A percentile compares a stretch with the other conserved stretches of the same genome.
Conservation (phyloP, 768 basidiomycete genomes). For the Baorangia bicolor region DNA sequence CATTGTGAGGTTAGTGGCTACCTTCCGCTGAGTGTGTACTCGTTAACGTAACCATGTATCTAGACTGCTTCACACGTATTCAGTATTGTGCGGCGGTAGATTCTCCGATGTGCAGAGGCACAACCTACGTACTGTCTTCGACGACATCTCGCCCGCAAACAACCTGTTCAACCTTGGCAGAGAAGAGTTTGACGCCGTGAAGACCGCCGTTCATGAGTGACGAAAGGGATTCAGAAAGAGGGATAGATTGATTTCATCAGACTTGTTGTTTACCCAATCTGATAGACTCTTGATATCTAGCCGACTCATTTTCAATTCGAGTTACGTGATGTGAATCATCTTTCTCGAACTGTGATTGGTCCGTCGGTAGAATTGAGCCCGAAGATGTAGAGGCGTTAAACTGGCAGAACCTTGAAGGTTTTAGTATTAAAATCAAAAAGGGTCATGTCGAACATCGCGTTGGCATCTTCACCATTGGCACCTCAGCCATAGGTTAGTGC, state of each 20-base stretch:
- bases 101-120: conserved; percentile 33
- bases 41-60: background rate
- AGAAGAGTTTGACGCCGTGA: conserved; percentile 26
- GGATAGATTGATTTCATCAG: conserved; percentile 14
- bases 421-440: conserved; percentile 13
- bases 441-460: conserved; percentile 10
- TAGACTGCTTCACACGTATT: conserved; percentile 56
- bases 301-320: conserved; percentile 22
- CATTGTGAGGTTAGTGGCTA: conserved; percentile 44
- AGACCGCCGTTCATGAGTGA: conserved; percentile 24
- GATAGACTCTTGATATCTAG: conserved; percentile 25
- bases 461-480: background rate
- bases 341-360: conserved; percentile 18
- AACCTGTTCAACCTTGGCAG: conserved; percentile 30
- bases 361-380: conserved; percentile 7
- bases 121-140: conserved; percentile 29
- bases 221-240: conserved; percentile 9
- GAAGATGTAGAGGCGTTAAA: background rate
- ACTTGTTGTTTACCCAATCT: conserved; percentile 11
- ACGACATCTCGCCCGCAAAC: conserved; percentile 11
- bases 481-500: conserved; percentile 12
- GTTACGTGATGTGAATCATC: conserved; percentile 27
- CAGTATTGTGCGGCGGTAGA: conserved; percentile 38
- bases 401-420: conserved; percentile 16
- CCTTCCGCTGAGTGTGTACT: background rate